Evolutionary conservation across 768 basidiomycete genomes (phyloP), one percentile per base, ranked within the genome.

Genomic region (Russula sp.): DNA sequence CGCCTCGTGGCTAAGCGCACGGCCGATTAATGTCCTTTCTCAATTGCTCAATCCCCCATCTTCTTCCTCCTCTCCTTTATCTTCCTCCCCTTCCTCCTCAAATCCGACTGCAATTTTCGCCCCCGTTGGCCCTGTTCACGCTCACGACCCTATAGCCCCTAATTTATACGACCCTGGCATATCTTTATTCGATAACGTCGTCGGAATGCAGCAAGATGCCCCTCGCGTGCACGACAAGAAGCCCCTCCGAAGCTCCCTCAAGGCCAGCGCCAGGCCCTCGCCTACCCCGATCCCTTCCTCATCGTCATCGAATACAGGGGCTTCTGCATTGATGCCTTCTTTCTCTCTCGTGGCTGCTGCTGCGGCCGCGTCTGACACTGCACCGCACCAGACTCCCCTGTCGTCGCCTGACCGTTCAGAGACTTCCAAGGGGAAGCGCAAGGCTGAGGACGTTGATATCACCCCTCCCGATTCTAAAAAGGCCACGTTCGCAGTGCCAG

Each of bases 391-490:
- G 26, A 65, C 64, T 3, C 60, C 76, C 65, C 36, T 64, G 1
- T 54, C 57, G 0, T 60, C 63, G 3, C 63, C 58, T 32, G 69
- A 69, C 48, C 63, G 69, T 3, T 73, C 75, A 59, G 74, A 79
- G 62, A 75, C 72, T 63, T 71, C 74, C 38, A 83, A 79, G 69
- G 86, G 86, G 8, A 90, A 90, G 73, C 78, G 89, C 65, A 90
- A 90, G 71, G 88, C 87, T 7, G 86, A 88, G 50, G 88, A 89
- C 67, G 77, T 84, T n/a, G 86, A 85, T 64, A 76, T 80, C 36
- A 88, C 88, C 3, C 87, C 87, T 38, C 85, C 87, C 8, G 87
- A 87, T 70, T 82, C 78, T 2, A 63, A 82, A 79, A 80, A 76
- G 56, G 77, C 88, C 44, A 89, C 86, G 7, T 90, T 89, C 71